These are phyloP conservation scores for Eucalyptus fibrosa DNA, from an alignment of 345 rosid species.

Conservation along the genomic window DNA sequence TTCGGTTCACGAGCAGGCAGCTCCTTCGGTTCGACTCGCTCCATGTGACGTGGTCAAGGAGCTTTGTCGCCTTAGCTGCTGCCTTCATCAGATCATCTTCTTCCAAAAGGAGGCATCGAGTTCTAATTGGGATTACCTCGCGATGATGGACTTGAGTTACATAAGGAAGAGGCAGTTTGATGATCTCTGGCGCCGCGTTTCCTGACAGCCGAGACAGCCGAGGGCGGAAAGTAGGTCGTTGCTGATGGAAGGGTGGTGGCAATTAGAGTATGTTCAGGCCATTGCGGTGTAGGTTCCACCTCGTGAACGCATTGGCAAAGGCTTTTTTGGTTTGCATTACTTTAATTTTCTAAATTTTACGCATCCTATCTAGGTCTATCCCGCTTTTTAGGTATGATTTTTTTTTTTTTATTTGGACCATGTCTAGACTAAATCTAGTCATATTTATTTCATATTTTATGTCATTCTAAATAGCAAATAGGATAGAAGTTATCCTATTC, in stretches of 20 bases:
- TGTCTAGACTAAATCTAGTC: too few relatives aligned
- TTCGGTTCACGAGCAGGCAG: background rate
- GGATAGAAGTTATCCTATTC: background rate
- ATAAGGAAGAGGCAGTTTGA: background rate
- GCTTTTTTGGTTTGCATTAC: background rate
- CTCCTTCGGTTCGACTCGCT: background rate
- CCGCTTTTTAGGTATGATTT: too few relatives aligned
- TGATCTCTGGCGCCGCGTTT: conserved; percentile 3
- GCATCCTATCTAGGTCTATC: too few relatives aligned
- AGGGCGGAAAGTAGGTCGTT: background rate
- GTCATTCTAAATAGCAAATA: background rate
- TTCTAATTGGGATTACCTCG: conserved; percentile 1
- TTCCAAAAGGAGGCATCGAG: background rate
- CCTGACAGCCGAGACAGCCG: background rate
- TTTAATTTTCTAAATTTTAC: too few relatives aligned
- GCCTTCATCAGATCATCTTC: background rate
- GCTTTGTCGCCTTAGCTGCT: background rate
- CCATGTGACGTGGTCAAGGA: background rate
- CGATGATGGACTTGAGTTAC: too few relatives aligned
- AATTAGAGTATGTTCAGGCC: background rate
- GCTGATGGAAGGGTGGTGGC: background rate
- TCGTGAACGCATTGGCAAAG: background rate
- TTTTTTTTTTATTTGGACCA: too few relatives aligned
- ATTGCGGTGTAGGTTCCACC: background rate
- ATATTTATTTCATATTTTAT: too few relatives aligned